Conservation (phyloP, 2,329 filamentous ascomycete genomes). For the Sarocladium strictum region DNA sequence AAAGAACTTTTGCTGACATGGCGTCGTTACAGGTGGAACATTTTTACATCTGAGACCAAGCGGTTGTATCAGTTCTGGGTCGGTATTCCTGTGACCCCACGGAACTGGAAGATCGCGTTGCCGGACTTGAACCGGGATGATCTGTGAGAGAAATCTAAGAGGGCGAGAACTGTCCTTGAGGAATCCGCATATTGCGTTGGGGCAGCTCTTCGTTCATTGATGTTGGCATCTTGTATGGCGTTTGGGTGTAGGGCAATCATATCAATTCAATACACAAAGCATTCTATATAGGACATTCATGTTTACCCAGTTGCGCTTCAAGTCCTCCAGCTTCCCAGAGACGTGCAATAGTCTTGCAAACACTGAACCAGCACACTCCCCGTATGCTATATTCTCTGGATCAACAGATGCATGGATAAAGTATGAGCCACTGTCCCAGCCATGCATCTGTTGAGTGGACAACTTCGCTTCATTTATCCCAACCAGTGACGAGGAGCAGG, state of each 20-base stretch:
- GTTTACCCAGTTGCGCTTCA: no score
- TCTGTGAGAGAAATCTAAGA: conserved; percentile 19
- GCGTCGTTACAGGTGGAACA: conserved; percentile 28
- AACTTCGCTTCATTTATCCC: neutral
- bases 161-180: neutral
- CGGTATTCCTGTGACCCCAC: conserved; percentile 44
- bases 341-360: no score
- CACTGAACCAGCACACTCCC: no score
- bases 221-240: conserved; percentile 6
- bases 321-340: no score
- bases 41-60: conserved; percentile 37
- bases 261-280: no score
- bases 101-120: conserved; percentile 40
- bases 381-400: no score
- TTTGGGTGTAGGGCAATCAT: neutral
- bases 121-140: conserved; percentile 41
- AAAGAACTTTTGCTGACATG: neutral
- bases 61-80: conserved; percentile 46
- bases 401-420: no score
- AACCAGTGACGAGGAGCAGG: no score
- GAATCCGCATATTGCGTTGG: neutral
- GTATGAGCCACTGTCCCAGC: no score
- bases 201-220: neutral
- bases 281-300: no score
- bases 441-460: no score